Conservation (phyloP, 345 rosid genomes). For the Salix caprea region DNA sequence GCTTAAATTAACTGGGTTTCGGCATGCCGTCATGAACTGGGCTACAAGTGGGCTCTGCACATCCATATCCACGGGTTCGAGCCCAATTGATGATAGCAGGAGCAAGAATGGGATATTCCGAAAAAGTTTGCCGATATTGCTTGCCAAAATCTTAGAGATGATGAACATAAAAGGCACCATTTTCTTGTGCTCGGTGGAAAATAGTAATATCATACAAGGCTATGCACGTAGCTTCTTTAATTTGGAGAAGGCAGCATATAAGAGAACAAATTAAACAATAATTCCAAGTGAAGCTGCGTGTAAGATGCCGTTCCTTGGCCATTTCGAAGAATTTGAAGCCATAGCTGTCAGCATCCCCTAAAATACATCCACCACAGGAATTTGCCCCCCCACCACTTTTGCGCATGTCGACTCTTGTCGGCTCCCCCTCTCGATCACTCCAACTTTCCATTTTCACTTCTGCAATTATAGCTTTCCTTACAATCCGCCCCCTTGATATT, state of each 20-base stretch:
- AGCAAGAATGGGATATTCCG: no score
- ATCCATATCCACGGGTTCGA: no score
- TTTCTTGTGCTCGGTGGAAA: neutral
- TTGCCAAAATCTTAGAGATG: neutral
- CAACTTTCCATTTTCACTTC: neutral
- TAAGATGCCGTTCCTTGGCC: constrained; percentile 25
- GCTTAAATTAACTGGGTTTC: neutral
- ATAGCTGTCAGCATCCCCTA: neutral
- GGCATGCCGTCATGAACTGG: neutral
- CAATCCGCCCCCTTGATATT: neutral
- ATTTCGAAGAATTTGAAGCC: constrained; percentile 15
- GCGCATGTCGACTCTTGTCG: constrained; percentile 43
- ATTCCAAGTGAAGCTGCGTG: constrained; percentile 1
- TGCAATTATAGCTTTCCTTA: neutral
- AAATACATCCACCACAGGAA: constrained; percentile 1
- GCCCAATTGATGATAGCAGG: no score
- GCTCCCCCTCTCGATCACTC: constrained; percentile 5
- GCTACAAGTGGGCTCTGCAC: neutral
- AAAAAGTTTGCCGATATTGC: no score
- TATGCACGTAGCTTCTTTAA: neutral
- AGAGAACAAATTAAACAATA: neutral
- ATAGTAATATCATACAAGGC: neutral
- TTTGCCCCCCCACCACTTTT: constrained; percentile 23
- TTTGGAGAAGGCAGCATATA: neutral
- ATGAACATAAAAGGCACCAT: neutral